Conservation (phyloP, 2,329 filamentous ascomycete genomes). For the Diaporthe capsici region DNA sequence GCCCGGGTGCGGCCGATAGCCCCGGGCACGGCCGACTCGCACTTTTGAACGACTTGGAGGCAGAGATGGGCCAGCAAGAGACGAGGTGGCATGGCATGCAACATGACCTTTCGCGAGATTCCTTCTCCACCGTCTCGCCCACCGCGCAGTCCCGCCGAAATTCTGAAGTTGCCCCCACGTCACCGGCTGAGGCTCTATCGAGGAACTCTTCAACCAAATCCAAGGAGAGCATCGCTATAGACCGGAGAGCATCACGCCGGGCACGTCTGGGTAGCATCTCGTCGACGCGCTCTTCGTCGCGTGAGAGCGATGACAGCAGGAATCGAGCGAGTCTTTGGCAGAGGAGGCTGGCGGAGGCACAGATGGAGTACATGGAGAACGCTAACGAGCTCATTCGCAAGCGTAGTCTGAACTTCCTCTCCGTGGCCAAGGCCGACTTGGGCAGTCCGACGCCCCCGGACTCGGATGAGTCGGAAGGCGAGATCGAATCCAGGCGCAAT, state of each 20-base stretch:
- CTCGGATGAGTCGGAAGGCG: slow-evolving; percentile 62
- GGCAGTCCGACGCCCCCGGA: slow-evolving; percentile 70
- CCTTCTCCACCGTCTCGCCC: slow-evolving; percentile 57
- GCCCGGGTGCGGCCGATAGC: slow-evolving; percentile 53
- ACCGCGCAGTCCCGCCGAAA: slow-evolving; percentile 14
- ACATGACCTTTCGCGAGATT: slow-evolving; percentile 64
- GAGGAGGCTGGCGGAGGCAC: slow-evolving; percentile 60
- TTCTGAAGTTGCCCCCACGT: slow-evolving; percentile 44
- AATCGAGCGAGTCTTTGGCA: slow-evolving; percentile 59
- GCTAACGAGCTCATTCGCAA: slow-evolving; percentile 55
- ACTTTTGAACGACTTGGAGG: slow-evolving; percentile 71
- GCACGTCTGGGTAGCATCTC: slow-evolving; percentile 53
- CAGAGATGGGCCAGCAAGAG: slow-evolving; percentile 73
- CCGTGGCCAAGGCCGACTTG: slow-evolving; percentile 56
- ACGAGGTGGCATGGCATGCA: slow-evolving; percentile 72
- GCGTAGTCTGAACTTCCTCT: slow-evolving; percentile 57
- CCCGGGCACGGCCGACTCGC: slow-evolving; percentile 58
- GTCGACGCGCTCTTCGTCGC: slow-evolving; percentile 42
- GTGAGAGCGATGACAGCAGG: slow-evolving; percentile 47
- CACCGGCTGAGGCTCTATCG: not conserved
- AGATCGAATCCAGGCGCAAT: slow-evolving; percentile 47
- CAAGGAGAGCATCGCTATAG: slow-evolving; percentile 50
- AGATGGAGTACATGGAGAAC: slow-evolving; percentile 60
- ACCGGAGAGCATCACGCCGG: slow-evolving; percentile 56
- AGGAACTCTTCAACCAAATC: slow-evolving; percentile 27